Percentiles rank a stretch among this genome's conserved stretches.
phyloP scores from a whole-genome alignment of 768 basidiomycete genomes.

The Termitomyces sp. region DNA sequence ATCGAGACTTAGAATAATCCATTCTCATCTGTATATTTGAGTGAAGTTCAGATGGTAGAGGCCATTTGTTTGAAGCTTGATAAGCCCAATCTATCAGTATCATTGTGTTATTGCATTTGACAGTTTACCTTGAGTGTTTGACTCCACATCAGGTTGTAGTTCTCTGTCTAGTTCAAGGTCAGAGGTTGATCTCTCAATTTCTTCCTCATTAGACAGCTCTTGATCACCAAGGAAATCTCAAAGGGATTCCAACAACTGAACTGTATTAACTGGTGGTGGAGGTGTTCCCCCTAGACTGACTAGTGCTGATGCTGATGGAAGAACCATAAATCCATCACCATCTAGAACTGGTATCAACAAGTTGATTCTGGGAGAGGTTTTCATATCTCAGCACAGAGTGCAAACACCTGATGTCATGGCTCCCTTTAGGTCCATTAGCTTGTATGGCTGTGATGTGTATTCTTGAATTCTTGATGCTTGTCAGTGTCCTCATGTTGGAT shows the following conservation, averaged over 20 bases:
- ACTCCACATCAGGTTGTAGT: not conserved
- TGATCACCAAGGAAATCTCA: not conserved
- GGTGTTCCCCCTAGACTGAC: not conserved
- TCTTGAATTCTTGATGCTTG: not conserved
- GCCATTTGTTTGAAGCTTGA: not conserved
- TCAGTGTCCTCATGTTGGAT: not conserved
- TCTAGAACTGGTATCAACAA: not conserved
- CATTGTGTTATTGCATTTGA: not conserved
- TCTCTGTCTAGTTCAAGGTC: not conserved
- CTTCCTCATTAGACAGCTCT: not conserved
- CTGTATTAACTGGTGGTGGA: not conserved
- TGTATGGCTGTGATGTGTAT: not conserved
- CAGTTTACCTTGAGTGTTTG: not conserved
- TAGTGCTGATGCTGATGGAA: not conserved
- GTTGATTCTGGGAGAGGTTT: not conserved
- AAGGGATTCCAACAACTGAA: not conserved
- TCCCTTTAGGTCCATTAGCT: not conserved
- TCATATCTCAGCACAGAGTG: not conserved
- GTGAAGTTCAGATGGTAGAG: too few species aligned
- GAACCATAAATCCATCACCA: not conserved
- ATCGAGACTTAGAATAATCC: not conserved
- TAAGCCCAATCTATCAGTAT: not conserved
- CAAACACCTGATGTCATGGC: not conserved
- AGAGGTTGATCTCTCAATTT: not conserved
- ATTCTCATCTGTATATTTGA: not conserved